A percentile compares a stretch with the other conserved stretches of the same genome.
Conservation (phyloP, 2,329 filamentous ascomycete genomes). For the Arachnomyces sp. region DNA sequence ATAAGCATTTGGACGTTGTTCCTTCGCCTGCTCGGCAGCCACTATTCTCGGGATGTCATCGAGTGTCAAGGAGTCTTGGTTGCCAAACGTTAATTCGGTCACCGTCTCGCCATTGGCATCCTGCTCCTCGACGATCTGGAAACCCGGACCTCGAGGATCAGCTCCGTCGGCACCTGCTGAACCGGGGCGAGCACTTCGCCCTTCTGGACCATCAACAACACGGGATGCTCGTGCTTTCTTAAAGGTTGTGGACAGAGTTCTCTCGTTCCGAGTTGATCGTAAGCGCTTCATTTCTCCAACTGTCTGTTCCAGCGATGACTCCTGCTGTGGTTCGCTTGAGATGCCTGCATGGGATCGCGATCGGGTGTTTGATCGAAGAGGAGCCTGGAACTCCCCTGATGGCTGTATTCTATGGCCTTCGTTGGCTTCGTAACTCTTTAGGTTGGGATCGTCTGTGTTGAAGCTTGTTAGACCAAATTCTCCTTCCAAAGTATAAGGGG, state of each 20-base stretch:
- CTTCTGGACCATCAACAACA: constrained; percentile 82
- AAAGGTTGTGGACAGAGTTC: constrained; percentile 86
- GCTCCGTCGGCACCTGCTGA: constrained; percentile 57
- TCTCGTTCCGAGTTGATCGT: constrained; percentile 87
- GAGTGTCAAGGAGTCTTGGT: constrained; percentile 82
- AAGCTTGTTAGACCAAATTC: constrained; percentile 12
- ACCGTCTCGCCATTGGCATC: constrained; percentile 60
- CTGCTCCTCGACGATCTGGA: constrained; percentile 74
- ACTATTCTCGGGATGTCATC: constrained; percentile 96
- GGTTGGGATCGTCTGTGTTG: constrained; percentile 56
- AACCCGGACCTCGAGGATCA: constrained; percentile 48
- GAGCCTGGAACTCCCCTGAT: constrained; percentile 41
- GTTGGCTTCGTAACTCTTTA: constrained; percentile 57
- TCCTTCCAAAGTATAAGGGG: constrained; percentile 3
- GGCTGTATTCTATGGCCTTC: constrained; percentile 52
- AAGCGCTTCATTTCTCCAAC: constrained; percentile 89
- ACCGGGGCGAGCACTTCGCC: constrained; percentile 57
- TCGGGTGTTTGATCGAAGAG: constrained; percentile 56
- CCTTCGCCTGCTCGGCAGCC: constrained; percentile 86
- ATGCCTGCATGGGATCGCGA: constrained; percentile 66
- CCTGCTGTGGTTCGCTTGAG: constrained; percentile 49
- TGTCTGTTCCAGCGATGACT: constrained; percentile 82
- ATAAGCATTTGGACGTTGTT: constrained; percentile 74
- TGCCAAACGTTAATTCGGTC: constrained; percentile 76
- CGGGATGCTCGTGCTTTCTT: constrained; percentile 82